Conservation (phyloP, 2,329 filamentous ascomycete species). For the Plenodomus lindquistii region DNA sequence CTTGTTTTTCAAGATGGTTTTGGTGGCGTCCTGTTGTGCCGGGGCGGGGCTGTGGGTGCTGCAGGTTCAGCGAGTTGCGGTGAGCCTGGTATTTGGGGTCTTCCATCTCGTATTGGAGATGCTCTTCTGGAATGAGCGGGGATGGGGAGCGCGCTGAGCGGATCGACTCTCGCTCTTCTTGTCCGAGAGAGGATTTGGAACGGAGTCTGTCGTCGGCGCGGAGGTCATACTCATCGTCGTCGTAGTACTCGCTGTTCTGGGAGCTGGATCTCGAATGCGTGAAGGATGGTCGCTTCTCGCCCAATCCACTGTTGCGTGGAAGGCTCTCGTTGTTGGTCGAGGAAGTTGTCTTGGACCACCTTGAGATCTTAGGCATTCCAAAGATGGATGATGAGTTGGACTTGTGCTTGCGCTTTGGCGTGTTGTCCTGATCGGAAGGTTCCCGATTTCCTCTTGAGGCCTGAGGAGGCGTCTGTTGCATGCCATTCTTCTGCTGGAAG, state of each 20-base stretch:
- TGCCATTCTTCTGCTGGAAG: conserved; percentile 41
- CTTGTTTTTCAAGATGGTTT: conserved; percentile 72
- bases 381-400: conserved; percentile 80
- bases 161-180: conserved; percentile 25
- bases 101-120: conserved; percentile 43
- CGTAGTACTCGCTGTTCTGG: conserved; percentile 67
- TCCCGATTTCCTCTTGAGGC: conserved; percentile 36
- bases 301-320: conserved; percentile 62
- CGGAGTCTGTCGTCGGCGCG: conserved; percentile 61
- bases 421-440: conserved; percentile 76
- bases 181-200: conserved; percentile 44
- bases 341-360: conserved; percentile 95
- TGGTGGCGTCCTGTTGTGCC: conserved; percentile 76
- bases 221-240: conserved; percentile 58
- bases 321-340: conserved; percentile 83
- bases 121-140: conserved; percentile 59
- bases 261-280: conserved; percentile 77
- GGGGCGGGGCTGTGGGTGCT: conserved; percentile 76
- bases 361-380: conserved; percentile 79
- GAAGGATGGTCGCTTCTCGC: conserved; percentile 64
- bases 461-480: conserved; percentile 59
- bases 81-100: conserved; percentile 83
- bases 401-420: conserved; percentile 83
- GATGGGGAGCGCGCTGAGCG: conserved; percentile 52
- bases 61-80: conserved; percentile 76